Evolutionary conservation across 1,284 basidiomycete species (phyloP).

Genomic region (Chalciporus sp.): DNA sequence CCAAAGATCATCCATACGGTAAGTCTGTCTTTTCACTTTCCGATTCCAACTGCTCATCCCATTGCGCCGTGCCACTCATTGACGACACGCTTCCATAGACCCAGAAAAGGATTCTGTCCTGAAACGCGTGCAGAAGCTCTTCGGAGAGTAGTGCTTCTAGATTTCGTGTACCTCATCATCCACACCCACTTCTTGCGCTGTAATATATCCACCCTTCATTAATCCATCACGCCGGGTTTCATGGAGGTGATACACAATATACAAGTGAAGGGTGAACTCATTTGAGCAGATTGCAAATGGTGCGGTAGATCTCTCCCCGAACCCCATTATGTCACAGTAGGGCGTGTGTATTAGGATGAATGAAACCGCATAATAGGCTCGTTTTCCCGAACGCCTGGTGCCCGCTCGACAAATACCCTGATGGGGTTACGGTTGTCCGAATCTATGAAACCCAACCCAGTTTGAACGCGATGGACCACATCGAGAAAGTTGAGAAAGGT

Average conservation of each 20-base stretch:
- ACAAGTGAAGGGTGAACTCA: conserved; percentile 20
- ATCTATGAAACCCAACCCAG: conserved; percentile 41
- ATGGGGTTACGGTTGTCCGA: conserved; percentile 63
- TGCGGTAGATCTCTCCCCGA: conserved; percentile 8
- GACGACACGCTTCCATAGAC: conserved; percentile 54
- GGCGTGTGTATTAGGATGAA: conserved; percentile 34
- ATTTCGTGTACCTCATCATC: conserved; percentile 16
- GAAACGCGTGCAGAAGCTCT: conserved; percentile 96
- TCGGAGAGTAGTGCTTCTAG: conserved; percentile 68
- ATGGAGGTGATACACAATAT: conserved; percentile 28
- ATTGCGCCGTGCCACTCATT: conserved; percentile 18
- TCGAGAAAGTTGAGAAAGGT: background rate
- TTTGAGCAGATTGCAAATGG: conserved; percentile 13
- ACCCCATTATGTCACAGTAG: conserved; percentile 9
- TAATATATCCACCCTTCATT: conserved; percentile 12
- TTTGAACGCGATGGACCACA: conserved; percentile 2
- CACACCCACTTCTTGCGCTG: conserved; percentile 7
- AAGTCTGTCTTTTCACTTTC: conserved; percentile 21
- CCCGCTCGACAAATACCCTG: conserved; percentile 72
- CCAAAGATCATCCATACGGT: conserved; percentile 94
- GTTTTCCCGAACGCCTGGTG: conserved; percentile 65
- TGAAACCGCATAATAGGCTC: conserved; percentile 73
- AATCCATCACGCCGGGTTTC: conserved; percentile 13
- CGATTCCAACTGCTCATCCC: conserved; percentile 1
- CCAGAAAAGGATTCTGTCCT: conserved; percentile 96